A percentile compares a stretch with the other conserved stretches of the same genome.
Conservation (phyloP, 225 moss, liverwort and hornwort species). For the Rhytidiadelphus loreus region DNA sequence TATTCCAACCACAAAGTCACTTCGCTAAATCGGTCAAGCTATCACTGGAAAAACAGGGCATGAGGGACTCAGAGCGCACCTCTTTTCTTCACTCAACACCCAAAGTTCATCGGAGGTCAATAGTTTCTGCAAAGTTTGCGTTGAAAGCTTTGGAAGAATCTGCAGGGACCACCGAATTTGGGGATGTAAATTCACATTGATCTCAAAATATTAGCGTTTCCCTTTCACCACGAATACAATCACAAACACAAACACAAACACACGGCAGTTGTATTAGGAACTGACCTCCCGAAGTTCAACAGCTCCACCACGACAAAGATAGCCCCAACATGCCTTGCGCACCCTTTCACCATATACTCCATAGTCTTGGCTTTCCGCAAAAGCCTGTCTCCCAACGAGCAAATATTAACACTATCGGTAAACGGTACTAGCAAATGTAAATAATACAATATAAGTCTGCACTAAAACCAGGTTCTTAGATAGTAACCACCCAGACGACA, state of each 20-base stretch:
- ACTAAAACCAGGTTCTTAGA: background rate
- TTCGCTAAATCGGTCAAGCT: background rate
- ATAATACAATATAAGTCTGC: background rate
- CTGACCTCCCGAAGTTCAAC: slow-evolving; percentile 42
- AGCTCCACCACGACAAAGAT: slow-evolving; percentile 46
- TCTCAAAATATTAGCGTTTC: background rate
- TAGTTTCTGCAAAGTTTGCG: slow-evolving; percentile 32
- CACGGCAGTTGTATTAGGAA: background rate
- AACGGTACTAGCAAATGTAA: background rate
- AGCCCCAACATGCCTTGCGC: slow-evolving; percentile 49
- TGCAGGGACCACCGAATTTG: background rate
- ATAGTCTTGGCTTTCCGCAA: slow-evolving; percentile 46
- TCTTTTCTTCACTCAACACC: slow-evolving; percentile 45
- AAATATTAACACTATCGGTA: background rate
- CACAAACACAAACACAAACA: background rate
- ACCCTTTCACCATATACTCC: slow-evolving; percentile 38
- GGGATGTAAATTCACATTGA: background rate
- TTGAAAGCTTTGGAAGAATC: slow-evolving; percentile 41
- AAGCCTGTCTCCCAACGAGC: slow-evolving; percentile 15
- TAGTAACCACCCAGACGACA: background rate
- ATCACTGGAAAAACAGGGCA: background rate
- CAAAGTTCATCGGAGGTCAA: slow-evolving; percentile 46
- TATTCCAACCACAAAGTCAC: background rate
- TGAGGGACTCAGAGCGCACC: background rate
- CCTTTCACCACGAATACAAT: background rate